phyloP scores from a whole-genome alignment of 2,329 filamentous ascomycete genomes.

The Rhinocladiella similis region DNA sequence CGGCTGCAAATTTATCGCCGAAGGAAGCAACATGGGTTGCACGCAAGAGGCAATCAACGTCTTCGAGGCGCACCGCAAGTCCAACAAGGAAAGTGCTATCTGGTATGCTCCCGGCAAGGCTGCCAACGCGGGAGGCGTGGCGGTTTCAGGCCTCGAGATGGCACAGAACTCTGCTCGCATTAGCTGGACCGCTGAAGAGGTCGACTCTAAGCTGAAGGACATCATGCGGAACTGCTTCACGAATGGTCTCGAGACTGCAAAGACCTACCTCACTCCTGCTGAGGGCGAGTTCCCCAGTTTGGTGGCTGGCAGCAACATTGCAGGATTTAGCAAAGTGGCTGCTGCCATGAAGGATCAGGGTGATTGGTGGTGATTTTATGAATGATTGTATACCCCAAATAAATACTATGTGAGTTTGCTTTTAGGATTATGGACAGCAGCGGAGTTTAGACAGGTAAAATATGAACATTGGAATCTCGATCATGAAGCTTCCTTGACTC shows the following conservation, averaged over 20 bases:
- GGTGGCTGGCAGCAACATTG: conserved; percentile 94
- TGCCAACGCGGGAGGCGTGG: conserved; percentile 95
- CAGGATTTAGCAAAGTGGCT: conserved; percentile 94
- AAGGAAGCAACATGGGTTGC: conserved; percentile 99
- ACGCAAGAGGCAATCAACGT: conserved; percentile 92
- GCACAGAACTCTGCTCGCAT: conserved; percentile 92
- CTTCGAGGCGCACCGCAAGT: conserved; percentile 76
- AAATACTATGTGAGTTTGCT: too few relatives aligned
- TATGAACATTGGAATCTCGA: too few relatives aligned
- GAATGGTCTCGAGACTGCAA: conserved; percentile 83
- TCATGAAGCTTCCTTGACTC: too few relatives aligned
- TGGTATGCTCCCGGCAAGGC: conserved; percentile 99
- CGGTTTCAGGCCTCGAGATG: conserved; percentile 97
- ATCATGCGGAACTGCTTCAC: conserved; percentile 96
- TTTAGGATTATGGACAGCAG: not conserved
- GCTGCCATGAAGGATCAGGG: conserved; percentile 94
- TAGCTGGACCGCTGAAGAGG: conserved; percentile 83
- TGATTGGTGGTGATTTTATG: conserved; percentile 71
- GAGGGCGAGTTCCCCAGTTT: conserved; percentile 86
- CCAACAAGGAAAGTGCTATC: conserved; percentile 69
- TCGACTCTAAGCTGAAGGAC: conserved; percentile 82
- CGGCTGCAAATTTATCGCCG: conserved; percentile 83
- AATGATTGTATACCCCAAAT: not conserved
- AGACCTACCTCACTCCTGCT: conserved; percentile 76
- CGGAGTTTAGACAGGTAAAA: too few relatives aligned